phyloP scores from a whole-genome alignment of 192 early-diverging fungal species.

The Entomortierella lignicola region DNA sequence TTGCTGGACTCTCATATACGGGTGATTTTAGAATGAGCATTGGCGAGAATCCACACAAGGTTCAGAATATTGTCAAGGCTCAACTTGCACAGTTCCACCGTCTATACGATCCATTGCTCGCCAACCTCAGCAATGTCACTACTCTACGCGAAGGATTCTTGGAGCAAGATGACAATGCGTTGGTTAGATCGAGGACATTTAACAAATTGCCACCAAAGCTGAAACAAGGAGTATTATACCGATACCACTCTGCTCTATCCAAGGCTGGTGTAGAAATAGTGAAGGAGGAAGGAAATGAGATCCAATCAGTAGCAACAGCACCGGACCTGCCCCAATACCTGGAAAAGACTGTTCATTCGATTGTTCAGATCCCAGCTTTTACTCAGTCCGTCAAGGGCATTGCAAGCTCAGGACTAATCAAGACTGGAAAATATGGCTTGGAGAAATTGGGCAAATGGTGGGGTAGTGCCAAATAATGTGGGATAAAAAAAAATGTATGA shows the following conservation, averaged over 20 bases:
- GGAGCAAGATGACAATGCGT: slow-evolving; percentile 73
- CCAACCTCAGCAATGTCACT: slow-evolving; percentile 64
- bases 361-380: slow-evolving; percentile 83
- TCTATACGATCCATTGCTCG: slow-evolving; percentile 65
- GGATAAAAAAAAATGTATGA: too few relatives aligned
- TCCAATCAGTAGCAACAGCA: slow-evolving; percentile 50
- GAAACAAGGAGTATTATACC: slow-evolving; percentile 55
- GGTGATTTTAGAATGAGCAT: slow-evolving; percentile 95
- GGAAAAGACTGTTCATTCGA: slow-evolving; percentile 66
- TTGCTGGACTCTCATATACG: slow-evolving; percentile 88
- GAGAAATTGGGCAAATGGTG: slow-evolving; percentile 70
- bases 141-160: slow-evolving; percentile 49
- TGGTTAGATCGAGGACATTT: slow-evolving; percentile 74
- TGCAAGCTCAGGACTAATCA: slow-evolving; percentile 84
- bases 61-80: slow-evolving; percentile 90
- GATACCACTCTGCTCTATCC: slow-evolving; percentile 44
- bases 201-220: slow-evolving; percentile 85
- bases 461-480: slow-evolving; percentile 47
- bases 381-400: slow-evolving; percentile 94
- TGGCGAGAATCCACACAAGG: slow-evolving; percentile 96
- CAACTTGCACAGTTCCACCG: slow-evolving; percentile 73
- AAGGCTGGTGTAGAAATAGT: slow-evolving; percentile 46
- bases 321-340: slow-evolving; percentile 43
- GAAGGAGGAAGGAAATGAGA: slow-evolving; percentile 45
- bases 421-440: slow-evolving; percentile 70